A percentile compares a stretch with the other conserved stretches of the same genome.
These are phyloP conservation scores for Lactifluus pinguis DNA, from an alignment of 768 basidiomycete genomes.

Conservation along the genomic window DNA sequence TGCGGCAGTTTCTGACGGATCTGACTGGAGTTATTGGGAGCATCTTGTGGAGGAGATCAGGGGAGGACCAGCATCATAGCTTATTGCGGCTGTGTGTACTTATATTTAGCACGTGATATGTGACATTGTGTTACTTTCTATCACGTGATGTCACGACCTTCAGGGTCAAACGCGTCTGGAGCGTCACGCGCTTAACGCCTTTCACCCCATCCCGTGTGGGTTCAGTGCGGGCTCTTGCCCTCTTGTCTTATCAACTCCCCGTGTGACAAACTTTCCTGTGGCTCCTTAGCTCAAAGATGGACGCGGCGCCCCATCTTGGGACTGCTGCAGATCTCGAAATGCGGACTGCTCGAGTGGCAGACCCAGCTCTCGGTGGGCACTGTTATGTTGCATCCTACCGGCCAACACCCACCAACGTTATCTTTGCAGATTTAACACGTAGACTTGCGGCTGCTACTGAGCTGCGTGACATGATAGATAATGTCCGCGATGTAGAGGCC, in stretches of 20 bases:
- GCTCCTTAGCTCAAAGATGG: constrained; percentile 27
- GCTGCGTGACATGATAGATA: constrained; percentile 75
- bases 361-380: constrained; percentile 58
- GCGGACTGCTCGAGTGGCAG: constrained; percentile 63
- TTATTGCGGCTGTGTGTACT: not conserved
- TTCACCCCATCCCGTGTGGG: constrained; percentile 2
- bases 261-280: not conserved
- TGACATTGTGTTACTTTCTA: not conserved
- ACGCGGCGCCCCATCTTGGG: constrained; percentile 35
- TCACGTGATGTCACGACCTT: constrained; percentile 14
- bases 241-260: not conserved
- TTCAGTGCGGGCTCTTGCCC: not conserved
- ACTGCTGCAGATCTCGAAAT: constrained; percentile 56
- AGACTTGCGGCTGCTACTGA: constrained; percentile 67
- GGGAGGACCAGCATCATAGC: constrained; percentile 13
- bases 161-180: constrained; percentile 6
- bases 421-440: constrained; percentile 50
- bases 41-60: constrained; percentile 20
- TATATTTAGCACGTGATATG: not conserved
- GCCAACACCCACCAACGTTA: not conserved
- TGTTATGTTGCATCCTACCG: constrained; percentile 1
- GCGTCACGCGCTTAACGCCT: not conserved
- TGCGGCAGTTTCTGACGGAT: constrained; percentile 7
- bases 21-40: constrained; percentile 20
- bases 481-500: constrained; percentile 65